These are phyloP conservation scores for Catenaria anguillulae DNA, from an alignment of 371 early-diverging fungal species.

Conservation along the genomic window DNA sequence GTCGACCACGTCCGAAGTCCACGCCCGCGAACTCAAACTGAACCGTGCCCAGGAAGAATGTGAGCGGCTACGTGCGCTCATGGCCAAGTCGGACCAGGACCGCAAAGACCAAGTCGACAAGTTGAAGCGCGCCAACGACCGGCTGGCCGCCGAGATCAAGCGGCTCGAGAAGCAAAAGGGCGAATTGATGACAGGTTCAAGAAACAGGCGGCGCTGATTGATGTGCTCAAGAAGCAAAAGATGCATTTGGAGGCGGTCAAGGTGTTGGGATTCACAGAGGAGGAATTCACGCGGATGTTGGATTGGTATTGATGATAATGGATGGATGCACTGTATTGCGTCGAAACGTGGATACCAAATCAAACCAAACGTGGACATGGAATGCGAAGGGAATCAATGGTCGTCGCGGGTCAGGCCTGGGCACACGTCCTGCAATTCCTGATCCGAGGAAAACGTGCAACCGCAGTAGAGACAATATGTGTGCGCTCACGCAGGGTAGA, in stretches of 20 bases:
- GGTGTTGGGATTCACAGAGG: slow-evolving; percentile 29
- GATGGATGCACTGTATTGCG: no score
- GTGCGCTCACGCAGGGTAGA: slow-evolving; percentile 34
- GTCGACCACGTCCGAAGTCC: slow-evolving; percentile 7
- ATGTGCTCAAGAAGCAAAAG: slow-evolving; percentile 32
- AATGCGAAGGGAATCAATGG: no score
- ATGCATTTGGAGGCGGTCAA: slow-evolving; percentile 33
- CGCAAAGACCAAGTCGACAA: slow-evolving; percentile 25
- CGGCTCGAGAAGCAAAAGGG: slow-evolving; percentile 24
- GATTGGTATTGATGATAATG: slow-evolving; percentile 9
- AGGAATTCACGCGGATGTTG: slow-evolving; percentile 30
- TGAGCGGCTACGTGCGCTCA: slow-evolving; percentile 15
- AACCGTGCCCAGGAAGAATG: slow-evolving; percentile 28
- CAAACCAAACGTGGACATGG: no score
- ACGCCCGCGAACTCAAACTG: slow-evolving; percentile 19
- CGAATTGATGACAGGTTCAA: slow-evolving; percentile 28
- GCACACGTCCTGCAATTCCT: no score
- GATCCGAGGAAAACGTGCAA: no score
- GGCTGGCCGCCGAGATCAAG: slow-evolving; percentile 23
- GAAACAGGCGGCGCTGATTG: slow-evolving; percentile 28
- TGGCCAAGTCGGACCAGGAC: slow-evolving; percentile 14
- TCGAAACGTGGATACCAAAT: no score
- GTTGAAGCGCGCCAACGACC: slow-evolving; percentile 15
- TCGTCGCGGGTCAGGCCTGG: no score
- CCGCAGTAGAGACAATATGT: slow-evolving; percentile 54